Conservation (phyloP, 2,329 filamentous ascomycete genomes). For the Cladosporium austrohemisphaericum region DNA sequence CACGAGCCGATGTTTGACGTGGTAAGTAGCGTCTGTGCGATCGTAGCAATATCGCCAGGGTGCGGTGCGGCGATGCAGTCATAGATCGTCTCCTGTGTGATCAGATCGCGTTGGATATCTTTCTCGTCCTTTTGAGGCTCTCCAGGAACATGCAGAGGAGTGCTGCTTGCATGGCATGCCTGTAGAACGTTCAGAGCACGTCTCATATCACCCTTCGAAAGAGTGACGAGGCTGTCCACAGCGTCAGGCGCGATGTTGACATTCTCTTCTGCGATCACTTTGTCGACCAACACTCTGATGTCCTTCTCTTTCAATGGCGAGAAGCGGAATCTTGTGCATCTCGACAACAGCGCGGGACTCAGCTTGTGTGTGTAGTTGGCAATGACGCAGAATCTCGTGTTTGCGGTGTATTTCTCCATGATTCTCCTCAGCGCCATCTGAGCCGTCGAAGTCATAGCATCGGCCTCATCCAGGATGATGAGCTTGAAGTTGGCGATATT, state of each 20-base stretch:
- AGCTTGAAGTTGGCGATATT: conserved; percentile 79
- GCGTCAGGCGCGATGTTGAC: conserved; percentile 81
- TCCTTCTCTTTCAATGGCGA: conserved; percentile 86
- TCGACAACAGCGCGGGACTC: conserved; percentile 82
- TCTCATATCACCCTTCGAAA: conserved; percentile 96
- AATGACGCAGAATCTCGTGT: conserved; percentile 96
- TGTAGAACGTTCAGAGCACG: conserved; percentile 91
- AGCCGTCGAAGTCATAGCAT: conserved; percentile 97
- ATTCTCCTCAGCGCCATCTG: conserved; percentile 96
- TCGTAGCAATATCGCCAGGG: conserved; percentile 79
- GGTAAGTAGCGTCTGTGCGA: conserved; percentile 75
- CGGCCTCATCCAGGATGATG: conserved; percentile 97
- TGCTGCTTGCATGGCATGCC: conserved; percentile 91
- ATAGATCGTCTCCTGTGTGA: conserved; percentile 90
- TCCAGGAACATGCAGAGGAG: conserved; percentile 50
- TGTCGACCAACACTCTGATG: conserved; percentile 79
- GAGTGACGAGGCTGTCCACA: conserved; percentile 73
- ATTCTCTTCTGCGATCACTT: conserved; percentile 80
- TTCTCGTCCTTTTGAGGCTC: conserved; percentile 46
- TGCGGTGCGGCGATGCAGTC: conserved; percentile 95
- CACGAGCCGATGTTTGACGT: conserved; percentile 88
- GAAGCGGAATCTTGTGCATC: conserved; percentile 93
- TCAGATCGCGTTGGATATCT: conserved; percentile 72
- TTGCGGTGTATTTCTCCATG: conserved; percentile 99
- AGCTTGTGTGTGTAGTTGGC: conserved; percentile 99